A percentile compares a stretch with the other conserved stretches of the same genome.
These are phyloP conservation scores for Polygonum maritimum DNA, from an alignment of 148 eudicot genomes.

Conservation along the genomic window DNA sequence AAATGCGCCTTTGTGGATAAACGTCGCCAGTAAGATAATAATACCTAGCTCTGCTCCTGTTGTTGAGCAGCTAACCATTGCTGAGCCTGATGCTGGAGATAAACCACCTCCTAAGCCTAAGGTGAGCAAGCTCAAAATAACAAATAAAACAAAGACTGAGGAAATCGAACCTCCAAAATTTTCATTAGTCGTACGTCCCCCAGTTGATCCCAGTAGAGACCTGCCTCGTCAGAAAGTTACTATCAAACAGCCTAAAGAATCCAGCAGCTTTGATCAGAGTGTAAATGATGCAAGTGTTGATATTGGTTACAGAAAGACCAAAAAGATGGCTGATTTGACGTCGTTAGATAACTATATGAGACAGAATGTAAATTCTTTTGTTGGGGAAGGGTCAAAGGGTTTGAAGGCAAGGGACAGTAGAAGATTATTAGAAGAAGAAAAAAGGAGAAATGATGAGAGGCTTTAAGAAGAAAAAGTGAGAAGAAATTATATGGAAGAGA, in stretches of 20 bases:
- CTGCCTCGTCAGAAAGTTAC: slow-evolving; percentile 61
- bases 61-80: slow-evolving; percentile 46
- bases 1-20: slow-evolving; percentile 57
- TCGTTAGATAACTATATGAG: slow-evolving; percentile 32
- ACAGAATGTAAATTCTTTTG: slow-evolving; percentile 23
- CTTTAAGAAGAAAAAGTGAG: slow-evolving; percentile 45
- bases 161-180: slow-evolving; percentile 59
- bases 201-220: slow-evolving; percentile 49
- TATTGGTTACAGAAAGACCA: slow-evolving; percentile 51
- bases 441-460: slow-evolving; percentile 54
- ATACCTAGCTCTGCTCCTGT: slow-evolving; percentile 34
- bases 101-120: slow-evolving; percentile 45
- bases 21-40: slow-evolving; percentile 42
- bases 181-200: slow-evolving; percentile 66
- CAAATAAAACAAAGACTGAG: slow-evolving; percentile 58
- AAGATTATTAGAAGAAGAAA: slow-evolving; percentile 66
- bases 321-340: slow-evolving; percentile 61
- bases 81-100: slow-evolving; percentile 55
- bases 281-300: slow-evolving; percentile 50
- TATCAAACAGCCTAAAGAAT: slow-evolving; percentile 70
- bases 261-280: slow-evolving; percentile 47
- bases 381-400: slow-evolving; percentile 34
- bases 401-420: slow-evolving; percentile 35
- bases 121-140: slow-evolving; percentile 60
- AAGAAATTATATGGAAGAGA: slow-evolving; percentile 37